Conservation (phyloP, 768 basidiomycete species). For the Boletus rubropictus region DNA sequence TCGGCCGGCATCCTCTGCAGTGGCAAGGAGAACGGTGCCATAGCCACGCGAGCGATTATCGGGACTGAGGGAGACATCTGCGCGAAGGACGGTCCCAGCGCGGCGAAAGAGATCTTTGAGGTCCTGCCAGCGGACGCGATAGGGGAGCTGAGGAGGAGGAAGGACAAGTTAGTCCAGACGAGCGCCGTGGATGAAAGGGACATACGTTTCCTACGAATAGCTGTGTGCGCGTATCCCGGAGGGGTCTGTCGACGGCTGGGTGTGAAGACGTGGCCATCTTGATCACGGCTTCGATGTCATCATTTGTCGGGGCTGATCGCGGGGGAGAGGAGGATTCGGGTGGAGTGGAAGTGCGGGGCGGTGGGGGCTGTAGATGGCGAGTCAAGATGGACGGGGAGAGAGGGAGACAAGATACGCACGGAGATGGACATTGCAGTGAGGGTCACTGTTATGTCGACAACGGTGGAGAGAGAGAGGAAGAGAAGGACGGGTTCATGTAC, state of each 20-base stretch:
- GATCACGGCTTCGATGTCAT: constrained; percentile 90
- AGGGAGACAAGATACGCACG: neutral
- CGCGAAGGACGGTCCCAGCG: constrained; percentile 82
- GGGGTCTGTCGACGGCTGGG: constrained; percentile 45
- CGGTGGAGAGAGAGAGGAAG: constrained; percentile 4
- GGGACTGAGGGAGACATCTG: constrained; percentile 73
- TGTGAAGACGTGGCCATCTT: constrained; percentile 79
- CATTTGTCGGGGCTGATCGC: constrained; percentile 49
- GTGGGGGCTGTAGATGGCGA: constrained; percentile 10
- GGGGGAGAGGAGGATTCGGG: constrained; percentile 4
- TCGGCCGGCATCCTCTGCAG: constrained; percentile 88
- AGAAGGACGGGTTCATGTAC: constrained; percentile 22
- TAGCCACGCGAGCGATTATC: constrained; percentile 92
- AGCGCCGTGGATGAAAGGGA: neutral
- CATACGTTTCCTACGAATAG: constrained; percentile 91
- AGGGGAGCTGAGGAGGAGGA: constrained; percentile 68
- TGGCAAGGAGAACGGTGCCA: constrained; percentile 91
- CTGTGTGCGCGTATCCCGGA: constrained; percentile 87
- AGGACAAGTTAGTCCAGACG: neutral
- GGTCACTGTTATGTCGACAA: neutral
- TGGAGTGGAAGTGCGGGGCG: neutral
- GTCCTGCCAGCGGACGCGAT: constrained; percentile 98
- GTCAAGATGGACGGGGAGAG: neutral
- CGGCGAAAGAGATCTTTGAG: constrained; percentile 96
- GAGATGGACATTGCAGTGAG: constrained; percentile 17